Evolutionary conservation across 2,329 filamentous ascomycete genomes (phyloP).

Genomic region (Talaromyces sp.): DNA sequence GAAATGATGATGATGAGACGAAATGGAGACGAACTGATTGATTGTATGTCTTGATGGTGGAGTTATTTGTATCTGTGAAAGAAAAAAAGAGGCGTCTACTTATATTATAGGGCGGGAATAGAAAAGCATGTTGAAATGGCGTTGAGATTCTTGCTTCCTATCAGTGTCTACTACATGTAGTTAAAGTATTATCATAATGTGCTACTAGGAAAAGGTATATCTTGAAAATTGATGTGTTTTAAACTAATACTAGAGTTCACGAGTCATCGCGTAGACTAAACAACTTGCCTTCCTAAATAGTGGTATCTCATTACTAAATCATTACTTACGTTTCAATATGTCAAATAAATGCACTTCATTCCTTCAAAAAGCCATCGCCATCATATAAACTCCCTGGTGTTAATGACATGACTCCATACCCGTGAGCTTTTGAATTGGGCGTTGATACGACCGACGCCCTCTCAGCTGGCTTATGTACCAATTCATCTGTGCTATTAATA

Average conservation of each 20-base stretch:
- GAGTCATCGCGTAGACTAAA: background rate
- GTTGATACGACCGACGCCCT: constrained; percentile 12
- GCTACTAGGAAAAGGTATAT: background rate
- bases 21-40: constrained; percentile 49
- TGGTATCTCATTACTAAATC: constrained; percentile 8
- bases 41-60: background rate
- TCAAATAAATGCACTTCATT: constrained; percentile 16
- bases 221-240: background rate
- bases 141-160: background rate
- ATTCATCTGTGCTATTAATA: background rate
- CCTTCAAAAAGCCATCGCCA: constrained; percentile 31
- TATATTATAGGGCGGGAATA: background rate
- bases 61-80: background rate
- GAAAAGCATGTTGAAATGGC: background rate
- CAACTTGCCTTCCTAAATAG: background rate
- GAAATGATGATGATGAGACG: constrained; percentile 42
- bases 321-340: constrained; percentile 7
- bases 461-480: constrained; percentile 2
- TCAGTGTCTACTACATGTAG: background rate
- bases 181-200: background rate
- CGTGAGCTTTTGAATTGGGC: constrained; percentile 17
- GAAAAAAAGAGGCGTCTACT: background rate
- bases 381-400: constrained; percentile 45
- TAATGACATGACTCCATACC: constrained; percentile 1
- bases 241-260: background rate